Percentiles rank a stretch among this genome's conserved stretches.
Conservation (phyloP, 805 yeast genomes). For the Yamadazyma takamatsuzukensis region DNA sequence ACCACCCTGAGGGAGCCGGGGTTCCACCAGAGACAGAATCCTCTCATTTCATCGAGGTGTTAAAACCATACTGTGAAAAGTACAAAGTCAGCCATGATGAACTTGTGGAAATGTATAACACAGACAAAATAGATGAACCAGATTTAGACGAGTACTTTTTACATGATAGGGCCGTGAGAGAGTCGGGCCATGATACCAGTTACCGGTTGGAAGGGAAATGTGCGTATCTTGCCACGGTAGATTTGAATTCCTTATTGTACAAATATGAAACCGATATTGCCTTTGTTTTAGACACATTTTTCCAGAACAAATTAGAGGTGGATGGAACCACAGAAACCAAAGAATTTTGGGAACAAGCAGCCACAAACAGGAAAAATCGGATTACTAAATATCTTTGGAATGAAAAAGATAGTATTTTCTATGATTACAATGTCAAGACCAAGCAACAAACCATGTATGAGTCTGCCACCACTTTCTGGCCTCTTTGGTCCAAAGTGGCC, state of each 20-base stretch:
- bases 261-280: slow-evolving; percentile 90
- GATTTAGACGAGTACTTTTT: slow-evolving; percentile 82
- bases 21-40: slow-evolving; percentile 96
- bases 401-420: slow-evolving; percentile 70
- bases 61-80: slow-evolving; percentile 66
- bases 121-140: slow-evolving; percentile 65
- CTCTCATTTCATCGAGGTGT: slow-evolving; percentile 73
- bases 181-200: slow-evolving; percentile 93
- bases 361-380: slow-evolving; percentile 48
- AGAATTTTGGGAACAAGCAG: slow-evolving; percentile 58
- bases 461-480: slow-evolving; percentile 89
- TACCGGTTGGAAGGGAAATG: slow-evolving; percentile 87
- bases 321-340: slow-evolving; percentile 36
- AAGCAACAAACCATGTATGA: slow-evolving; percentile 62
- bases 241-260: slow-evolving; percentile 78
- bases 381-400: slow-evolving; percentile 81
- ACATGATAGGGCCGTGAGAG: slow-evolving; percentile 93
- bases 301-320: slow-evolving; percentile 43
- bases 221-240: slow-evolving; percentile 87
- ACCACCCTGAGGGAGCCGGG: slow-evolving; percentile 88
- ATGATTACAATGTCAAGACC: slow-evolving; percentile 72
- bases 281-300: slow-evolving; percentile 50
- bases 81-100: slow-evolving; percentile 58
- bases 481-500: slow-evolving; percentile 80
- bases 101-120: slow-evolving; percentile 60